Evolutionary conservation across 2,329 filamentous ascomycete species (phyloP), one percentile per base, ranked within the genome.

Genomic region (Penicillium sp.): DNA sequence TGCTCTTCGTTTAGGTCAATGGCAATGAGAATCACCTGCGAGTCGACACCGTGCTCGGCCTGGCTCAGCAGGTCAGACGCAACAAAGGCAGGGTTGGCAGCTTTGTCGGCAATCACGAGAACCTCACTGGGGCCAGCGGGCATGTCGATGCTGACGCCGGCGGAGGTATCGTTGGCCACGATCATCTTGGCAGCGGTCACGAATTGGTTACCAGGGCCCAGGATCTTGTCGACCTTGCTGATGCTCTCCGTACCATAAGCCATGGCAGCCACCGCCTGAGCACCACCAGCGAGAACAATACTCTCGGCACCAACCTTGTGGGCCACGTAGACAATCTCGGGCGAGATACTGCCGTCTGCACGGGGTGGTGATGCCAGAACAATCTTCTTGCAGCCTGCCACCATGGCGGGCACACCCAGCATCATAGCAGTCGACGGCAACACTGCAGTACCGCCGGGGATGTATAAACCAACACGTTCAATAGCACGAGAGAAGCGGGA

Each of bases 171-270:
- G 67, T 98, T 98, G 68, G 85, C 87, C 29, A 98, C 93, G 56
- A 90, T 78, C 93, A 98, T 98, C 79, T 98, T 98, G 36, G 87
- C 93, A 1, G 93, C 93, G 0, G 93, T 98, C 27, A 98, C 93
- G 62, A 97, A 98, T 67, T 97, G 93, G 70, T 98, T 98, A 23
- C 93, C 93, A 2, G 93, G 93, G 0, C 93, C 93, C 9, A 97
- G 80, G 55, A 98, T 96, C 79, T 98, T 98, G 76, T 98, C 93
- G 6, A 98, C 93, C 73, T 98, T 98, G 66, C 76, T 87, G 35
- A 98, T 81, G 55, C 83, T 91, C 68, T 96, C 86, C 0, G 93
- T 98, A 33, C 93, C 93, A 69, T 98, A 98, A 2, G 93, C 93
- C 84, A 98, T 86, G 33, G 93, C 93, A 14, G 91, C 93, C 25